Evolutionary conservation across 2,329 filamentous ascomycete species (phyloP).

Genomic region (Pseudogymnoascus pannorum): DNA sequence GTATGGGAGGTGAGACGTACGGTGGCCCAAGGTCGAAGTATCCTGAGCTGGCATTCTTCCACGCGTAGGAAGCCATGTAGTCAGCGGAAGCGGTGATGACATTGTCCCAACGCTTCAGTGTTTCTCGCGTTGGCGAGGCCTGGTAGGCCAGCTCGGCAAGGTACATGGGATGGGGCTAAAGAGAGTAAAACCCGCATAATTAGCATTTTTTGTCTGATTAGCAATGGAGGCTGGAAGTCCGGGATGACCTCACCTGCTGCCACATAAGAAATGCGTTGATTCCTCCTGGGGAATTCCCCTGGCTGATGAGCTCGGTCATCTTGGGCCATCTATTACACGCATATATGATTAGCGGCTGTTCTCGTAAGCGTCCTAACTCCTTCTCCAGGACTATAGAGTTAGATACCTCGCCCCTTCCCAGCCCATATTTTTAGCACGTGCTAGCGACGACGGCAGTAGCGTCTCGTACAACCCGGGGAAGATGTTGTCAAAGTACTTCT

Average conservation of each 20-base stretch:
- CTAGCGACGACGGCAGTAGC: constrained; percentile 27
- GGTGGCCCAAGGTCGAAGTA: constrained; percentile 47
- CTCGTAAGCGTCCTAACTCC: constrained; percentile 33
- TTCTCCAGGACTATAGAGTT: constrained; percentile 10
- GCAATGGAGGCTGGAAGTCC: background rate
- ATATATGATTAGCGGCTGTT: constrained; percentile 32
- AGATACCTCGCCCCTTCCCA: constrained; percentile 27
- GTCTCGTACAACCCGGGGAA: constrained; percentile 30
- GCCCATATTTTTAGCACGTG: constrained; percentile 28
- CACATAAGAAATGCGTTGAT: constrained; percentile 56
- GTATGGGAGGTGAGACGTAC: background rate
- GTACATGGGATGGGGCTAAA: constrained; percentile 47
- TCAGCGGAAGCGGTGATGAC: constrained; percentile 46
- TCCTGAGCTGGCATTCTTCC: constrained; percentile 35
- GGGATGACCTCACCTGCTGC: constrained; percentile 40
- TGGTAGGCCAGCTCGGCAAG: constrained; percentile 51
- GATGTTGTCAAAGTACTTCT: constrained; percentile 31
- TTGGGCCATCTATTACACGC: constrained; percentile 41
- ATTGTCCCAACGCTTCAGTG: constrained; percentile 45
- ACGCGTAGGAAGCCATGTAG: constrained; percentile 54
- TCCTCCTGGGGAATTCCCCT: constrained; percentile 49
- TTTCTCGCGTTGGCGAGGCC: constrained; percentile 35
- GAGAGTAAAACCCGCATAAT: background rate
- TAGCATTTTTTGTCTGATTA: background rate
- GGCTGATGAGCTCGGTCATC: constrained; percentile 46